Conservation (phyloP, 2,329 filamentous ascomycete genomes). For the Phaeomoniella chlamydospora region DNA sequence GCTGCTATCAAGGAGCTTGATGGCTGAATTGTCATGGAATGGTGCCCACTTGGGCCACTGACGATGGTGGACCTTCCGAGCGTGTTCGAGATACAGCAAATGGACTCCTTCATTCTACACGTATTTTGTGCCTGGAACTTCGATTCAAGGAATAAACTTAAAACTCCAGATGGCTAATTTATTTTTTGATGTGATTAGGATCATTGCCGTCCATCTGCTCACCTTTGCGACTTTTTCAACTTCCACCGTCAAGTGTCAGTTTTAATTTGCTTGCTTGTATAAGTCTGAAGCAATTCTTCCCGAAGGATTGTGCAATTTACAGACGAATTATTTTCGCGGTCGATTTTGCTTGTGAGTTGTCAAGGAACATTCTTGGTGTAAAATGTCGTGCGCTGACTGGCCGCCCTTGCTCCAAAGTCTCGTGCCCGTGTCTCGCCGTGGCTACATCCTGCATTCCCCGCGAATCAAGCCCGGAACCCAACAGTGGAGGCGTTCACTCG, state of each 20-base stretch:
- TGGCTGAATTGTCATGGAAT: neutral
- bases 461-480: constrained; percentile 16
- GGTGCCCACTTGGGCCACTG: neutral
- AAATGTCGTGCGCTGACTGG: constrained; percentile 18
- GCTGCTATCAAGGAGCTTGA: neutral
- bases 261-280: neutral
- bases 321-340: too few relatives aligned
- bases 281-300: neutral
- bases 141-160: neutral
- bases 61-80: neutral
- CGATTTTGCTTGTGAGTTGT: constrained; percentile 16
- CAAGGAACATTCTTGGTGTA: constrained; percentile 13
- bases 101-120: neutral
- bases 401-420: constrained; percentile 23
- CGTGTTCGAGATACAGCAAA: neutral
- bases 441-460: constrained; percentile 20
- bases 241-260: neutral
- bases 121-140: neutral
- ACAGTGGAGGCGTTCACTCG: constrained; percentile 32
- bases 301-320: neutral
- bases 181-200: neutral
- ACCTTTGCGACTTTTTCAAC: neutral
- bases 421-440: constrained; percentile 16
- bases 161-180: neutral
- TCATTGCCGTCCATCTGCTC: neutral